phyloP scores from a whole-genome alignment of 2,329 filamentous ascomycete species.

The Verticillium isaacii region DNA sequence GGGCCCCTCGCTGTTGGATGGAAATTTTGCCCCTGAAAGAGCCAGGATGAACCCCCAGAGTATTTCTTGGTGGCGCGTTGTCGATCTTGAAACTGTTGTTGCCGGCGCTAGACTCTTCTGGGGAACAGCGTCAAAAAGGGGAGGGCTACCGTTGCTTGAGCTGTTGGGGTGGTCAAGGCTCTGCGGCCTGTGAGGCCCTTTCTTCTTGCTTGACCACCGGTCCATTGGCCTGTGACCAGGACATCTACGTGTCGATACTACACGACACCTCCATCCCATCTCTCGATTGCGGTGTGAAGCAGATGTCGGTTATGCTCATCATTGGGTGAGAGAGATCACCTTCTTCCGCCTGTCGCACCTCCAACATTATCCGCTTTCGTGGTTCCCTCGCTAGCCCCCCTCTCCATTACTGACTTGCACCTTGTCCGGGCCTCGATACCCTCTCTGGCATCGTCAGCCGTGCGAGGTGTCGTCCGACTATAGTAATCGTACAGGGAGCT shows the following conservation, averaged over 20 bases:
- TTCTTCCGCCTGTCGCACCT: neutral
- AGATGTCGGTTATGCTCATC: neutral
- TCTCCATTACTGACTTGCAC: neutral
- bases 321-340: neutral
- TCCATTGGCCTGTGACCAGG: too few relatives aligned
- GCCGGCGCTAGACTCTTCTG: neutral
- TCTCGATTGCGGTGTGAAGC: neutral
- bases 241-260: neutral
- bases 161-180: neutral
- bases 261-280: neutral
- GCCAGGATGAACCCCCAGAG: neutral
- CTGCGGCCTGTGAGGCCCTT: neutral
- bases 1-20: neutral
- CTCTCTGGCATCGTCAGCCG: neutral
- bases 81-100: neutral
- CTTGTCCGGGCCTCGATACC: neutral
- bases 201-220: neutral
- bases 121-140: neutral
- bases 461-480: neutral
- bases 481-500: neutral
- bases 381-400: neutral
- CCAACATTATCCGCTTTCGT: neutral
- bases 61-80: neutral
- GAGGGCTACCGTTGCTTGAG: neutral
- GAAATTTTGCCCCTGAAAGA: neutral